Evolutionary conservation across 2,329 filamentous ascomycete species (phyloP), one percentile per base, ranked within the genome.

Genomic region (Bipolaris bicolor): DNA sequence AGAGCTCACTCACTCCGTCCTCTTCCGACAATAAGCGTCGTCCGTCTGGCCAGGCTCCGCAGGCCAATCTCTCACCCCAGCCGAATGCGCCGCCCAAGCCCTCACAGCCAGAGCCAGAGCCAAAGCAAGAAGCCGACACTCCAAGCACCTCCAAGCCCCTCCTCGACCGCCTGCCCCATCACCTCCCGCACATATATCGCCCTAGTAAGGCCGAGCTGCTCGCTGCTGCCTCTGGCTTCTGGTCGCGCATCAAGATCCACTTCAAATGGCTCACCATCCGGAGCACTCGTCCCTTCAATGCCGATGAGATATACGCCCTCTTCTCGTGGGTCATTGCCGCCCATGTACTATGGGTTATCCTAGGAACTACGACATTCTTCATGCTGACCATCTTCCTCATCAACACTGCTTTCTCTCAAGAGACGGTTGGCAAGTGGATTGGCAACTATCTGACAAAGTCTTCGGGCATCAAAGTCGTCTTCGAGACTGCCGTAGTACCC

Each of bases 221-320:
- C 34, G 90, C 91, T 18, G 94, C 95, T 4, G 92, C 95, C 34
- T 97, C 88, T 20, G 93, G 93, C 1, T 97, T 98, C 75, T 95
- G 92, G 88, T 89, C 96, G 61, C 86, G 95, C 47, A 78, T 97
- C 43, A 92, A 90, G 71, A 90, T 98, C 22, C 89, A 92, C 39
- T 96, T 98, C 80, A 99, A 99, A 78, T 99, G 95, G 95, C 89
- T 95, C 69, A 96, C 95, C 2, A 99, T 99, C 68, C 84, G 93
- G 72, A 97, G 93, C 74, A 91, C 90, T 75, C 85, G 95, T 36
- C 95, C 95, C 0, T 99, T 95, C 86, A 99, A 96, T 76, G 86
- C 89, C 20, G 95, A 99, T 75, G 95, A 99, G 79, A 97, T 97
- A 82, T 91, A 92, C 44, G 95, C 95, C 3, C 94, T 99, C 62